A percentile compares a stretch with the other conserved stretches of the same genome.
phyloP scores from a whole-genome alignment of 1,284 basidiomycete genomes.

The Omphalotus olearius region DNA sequence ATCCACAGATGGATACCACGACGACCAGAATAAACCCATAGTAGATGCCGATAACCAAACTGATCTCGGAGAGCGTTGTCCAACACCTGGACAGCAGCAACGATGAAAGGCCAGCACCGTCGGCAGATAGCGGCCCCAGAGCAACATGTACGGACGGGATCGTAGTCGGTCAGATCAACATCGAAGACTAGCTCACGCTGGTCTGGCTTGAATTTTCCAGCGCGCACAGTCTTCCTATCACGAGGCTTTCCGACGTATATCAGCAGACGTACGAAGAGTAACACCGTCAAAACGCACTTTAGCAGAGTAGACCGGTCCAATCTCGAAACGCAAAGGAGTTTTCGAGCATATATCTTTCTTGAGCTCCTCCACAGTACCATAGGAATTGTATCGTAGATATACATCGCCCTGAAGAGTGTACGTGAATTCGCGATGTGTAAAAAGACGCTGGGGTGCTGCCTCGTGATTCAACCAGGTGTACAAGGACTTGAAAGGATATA shows the following conservation, averaged over 20 bases:
- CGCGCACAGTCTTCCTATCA: slow-evolving; percentile 85
- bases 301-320: slow-evolving; percentile 91
- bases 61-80: slow-evolving; percentile 79
- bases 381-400: slow-evolving; percentile 95
- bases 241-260: slow-evolving; percentile 57
- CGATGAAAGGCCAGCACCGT: slow-evolving; percentile 94
- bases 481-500: slow-evolving; percentile 94
- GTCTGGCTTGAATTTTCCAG: slow-evolving; percentile 72
- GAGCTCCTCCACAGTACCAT: slow-evolving; percentile 81
- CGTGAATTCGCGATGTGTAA: slow-evolving; percentile 95
- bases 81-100: slow-evolving; percentile 88
- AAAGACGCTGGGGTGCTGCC: slow-evolving; percentile 65
- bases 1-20: slow-evolving; percentile 99
- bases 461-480: slow-evolving; percentile 96
- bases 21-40: slow-evolving; percentile 99
- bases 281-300: slow-evolving; percentile 51
- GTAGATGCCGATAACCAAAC: slow-evolving; percentile 77
- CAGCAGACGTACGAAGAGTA: background rate
- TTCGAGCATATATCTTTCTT: slow-evolving; percentile 85
- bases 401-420: slow-evolving; percentile 91
- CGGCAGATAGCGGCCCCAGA: slow-evolving; percentile 88
- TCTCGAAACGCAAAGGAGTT: slow-evolving; percentile 93
- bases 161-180: slow-evolving; percentile 99
- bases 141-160: slow-evolving; percentile 94
- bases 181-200: slow-evolving; percentile 97